Conservation (phyloP, 2,329 filamentous ascomycete species). For the Trichoderma hamatum region DNA sequence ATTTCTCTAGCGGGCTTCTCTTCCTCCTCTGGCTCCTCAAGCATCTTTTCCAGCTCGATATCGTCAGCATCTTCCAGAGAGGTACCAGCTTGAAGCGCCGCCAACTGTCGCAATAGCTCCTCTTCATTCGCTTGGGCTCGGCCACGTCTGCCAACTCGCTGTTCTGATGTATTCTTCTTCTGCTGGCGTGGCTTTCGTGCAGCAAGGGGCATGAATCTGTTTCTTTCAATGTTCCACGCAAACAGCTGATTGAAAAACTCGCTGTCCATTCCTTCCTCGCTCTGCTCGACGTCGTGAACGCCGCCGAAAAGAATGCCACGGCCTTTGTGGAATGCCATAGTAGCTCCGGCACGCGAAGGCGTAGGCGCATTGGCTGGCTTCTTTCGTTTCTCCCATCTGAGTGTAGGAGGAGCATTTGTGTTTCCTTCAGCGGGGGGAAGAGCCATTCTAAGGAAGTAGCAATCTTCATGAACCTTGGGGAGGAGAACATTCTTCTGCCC, state of each 20-base stretch:
- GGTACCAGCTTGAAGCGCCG: slow-evolving; percentile 77
- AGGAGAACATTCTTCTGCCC: slow-evolving; percentile 74
- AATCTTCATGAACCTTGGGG: slow-evolving; percentile 91
- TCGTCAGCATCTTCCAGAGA: slow-evolving; percentile 58
- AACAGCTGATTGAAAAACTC: slow-evolving; percentile 94
- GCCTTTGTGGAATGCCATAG: slow-evolving; percentile 93
- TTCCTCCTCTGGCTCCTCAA: slow-evolving; percentile 57
- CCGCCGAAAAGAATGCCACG: slow-evolving; percentile 92
- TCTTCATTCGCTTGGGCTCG: slow-evolving; percentile 89
- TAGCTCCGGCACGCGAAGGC: slow-evolving; percentile 82
- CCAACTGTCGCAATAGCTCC: slow-evolving; percentile 83
- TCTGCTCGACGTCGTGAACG: slow-evolving; percentile 89
- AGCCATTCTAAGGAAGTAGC: slow-evolving; percentile 84
- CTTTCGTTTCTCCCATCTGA: slow-evolving; percentile 93
- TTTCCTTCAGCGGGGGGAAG: slow-evolving; percentile 70
- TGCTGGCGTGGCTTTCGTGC: slow-evolving; percentile 73
- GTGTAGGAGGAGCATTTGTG: slow-evolving; percentile 65
- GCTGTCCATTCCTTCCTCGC: slow-evolving; percentile 92
- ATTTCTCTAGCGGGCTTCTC: slow-evolving; percentile 63
- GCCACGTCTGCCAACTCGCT: slow-evolving; percentile 64
- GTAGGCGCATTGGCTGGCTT: slow-evolving; percentile 86
- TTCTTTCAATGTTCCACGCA: slow-evolving; percentile 93
- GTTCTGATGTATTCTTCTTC: slow-evolving; percentile 57
- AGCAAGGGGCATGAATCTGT: slow-evolving; percentile 85
- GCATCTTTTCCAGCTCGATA: slow-evolving; percentile 55